Evolutionary conservation across 2,329 filamentous ascomycete genomes (phyloP), one percentile per base, ranked within the genome.

Genomic region (Ascochyta lentis): DNA sequence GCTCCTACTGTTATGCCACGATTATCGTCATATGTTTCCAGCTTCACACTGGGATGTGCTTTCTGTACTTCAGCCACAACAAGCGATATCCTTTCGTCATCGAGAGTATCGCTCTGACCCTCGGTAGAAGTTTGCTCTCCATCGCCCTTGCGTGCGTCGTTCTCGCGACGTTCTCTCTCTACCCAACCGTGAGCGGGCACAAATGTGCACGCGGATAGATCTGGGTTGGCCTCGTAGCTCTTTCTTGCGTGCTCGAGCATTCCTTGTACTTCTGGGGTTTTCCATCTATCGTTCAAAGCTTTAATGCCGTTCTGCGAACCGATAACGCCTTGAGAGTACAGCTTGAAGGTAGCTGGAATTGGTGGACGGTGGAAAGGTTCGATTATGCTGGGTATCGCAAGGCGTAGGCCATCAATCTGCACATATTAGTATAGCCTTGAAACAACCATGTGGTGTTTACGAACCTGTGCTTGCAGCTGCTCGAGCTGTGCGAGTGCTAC

Each of bases 401-500:
- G 70, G 48, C 79, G 78, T 5, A 81, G 67, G 34, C 69, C 63
- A 35, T 80, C 73, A 22, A 82, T 66, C 78, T 81, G 47, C 7
- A 1, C 10, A 22, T 26, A 27, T 65, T 41, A 67, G 59, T 41
- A 31, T 35, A 1, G 13, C n/a, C 5, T 49, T 12, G 15, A 16
- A 19, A 35, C 6, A 13, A 23, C 16, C 15, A 23, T 19, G 13
- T 9, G 12, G 29, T 7, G n/a, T 1, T 19, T 13, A 43, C 56
- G 23, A 58, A 79, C 79, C 67, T 80, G 75, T 38, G 74, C 68
- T 59, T 80, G 77, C 4, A 82, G 69, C 37, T 69, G 64, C 60
- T 80, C 77, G 19, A 82, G 70, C 41, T 77, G 74, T 31, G 77
- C 77, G 37, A 82, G 77, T 2, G 78, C 78, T 53, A 72, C 70